Evolutionary conservation across 2,329 filamentous ascomycete genomes (phyloP), one percentile per base, ranked within the genome.

Genomic region (Cucurbitaria berberidis): DNA sequence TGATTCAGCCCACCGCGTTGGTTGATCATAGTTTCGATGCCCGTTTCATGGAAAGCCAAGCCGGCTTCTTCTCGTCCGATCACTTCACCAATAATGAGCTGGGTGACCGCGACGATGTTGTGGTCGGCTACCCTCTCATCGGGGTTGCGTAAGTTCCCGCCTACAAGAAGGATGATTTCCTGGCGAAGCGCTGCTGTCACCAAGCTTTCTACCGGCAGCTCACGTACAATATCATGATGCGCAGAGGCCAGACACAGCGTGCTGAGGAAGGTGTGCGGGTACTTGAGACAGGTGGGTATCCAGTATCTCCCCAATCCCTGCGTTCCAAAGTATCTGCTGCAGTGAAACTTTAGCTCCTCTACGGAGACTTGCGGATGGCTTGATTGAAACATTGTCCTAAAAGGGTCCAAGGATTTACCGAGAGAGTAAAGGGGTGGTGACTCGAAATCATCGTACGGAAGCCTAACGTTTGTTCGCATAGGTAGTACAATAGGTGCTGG

Each of bases 241-340:
- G 68, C 64, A 0, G 73, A 68, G 7, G 74, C 69, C 30, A 73
- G 63, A 48, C 68, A 70, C 10, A 76, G 58, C 0, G 73, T 76
- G 36, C 73, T 75, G 2, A 76, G 66, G 39, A 73, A 76, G 1
- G 73, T 68, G 19, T 74, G 72, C 10, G 67, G 60, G 8, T 68
- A 55, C 11, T 63, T 61, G 27, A 75, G 63, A 4, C 74, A 67
- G 15, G 67, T 64, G 0, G 72, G 72, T 26, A 75, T 69, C 74
- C 74, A 76, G 22, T 68, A 42, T 34, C 29, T 46, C 7, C 71
- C 72, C 59, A 76, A 68, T 9, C 64, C 66, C 18, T 49, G 53
- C 1, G 72, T 74, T 7, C 74, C 74, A 38, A 74, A 76, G 38
- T 63, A 63, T 16, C 51, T 59, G 24, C 60, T 67, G 60, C 74